phyloP scores from a whole-genome alignment of 2,329 filamentous ascomycete genomes.

The Verticillium tricorpus region DNA sequence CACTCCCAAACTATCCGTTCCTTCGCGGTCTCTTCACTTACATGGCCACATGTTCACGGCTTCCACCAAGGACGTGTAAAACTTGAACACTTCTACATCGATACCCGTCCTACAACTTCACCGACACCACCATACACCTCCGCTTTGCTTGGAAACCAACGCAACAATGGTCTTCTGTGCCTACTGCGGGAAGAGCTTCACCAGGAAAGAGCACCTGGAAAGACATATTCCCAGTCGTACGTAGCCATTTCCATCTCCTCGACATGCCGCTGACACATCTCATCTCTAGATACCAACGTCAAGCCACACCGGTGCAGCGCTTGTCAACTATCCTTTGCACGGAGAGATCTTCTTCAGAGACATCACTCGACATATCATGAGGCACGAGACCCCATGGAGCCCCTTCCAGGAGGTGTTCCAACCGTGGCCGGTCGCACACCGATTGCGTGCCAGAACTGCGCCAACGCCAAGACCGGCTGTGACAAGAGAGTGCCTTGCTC shows the following conservation, averaged over 20 bases:
- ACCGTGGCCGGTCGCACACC: constrained; percentile 31
- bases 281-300: constrained; percentile 44
- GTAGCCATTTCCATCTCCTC: constrained; percentile 15
- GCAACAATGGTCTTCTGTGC: constrained; percentile 41
- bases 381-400: constrained; percentile 40
- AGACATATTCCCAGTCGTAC: constrained; percentile 49
- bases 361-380: constrained; percentile 49
- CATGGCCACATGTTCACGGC: neutral
- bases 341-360: constrained; percentile 47
- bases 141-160: neutral
- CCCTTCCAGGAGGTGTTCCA: constrained; percentile 35
- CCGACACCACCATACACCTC: neutral
- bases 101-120: neutral
- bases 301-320: constrained; percentile 46
- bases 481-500: constrained; percentile 33
- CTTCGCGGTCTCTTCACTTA: neutral
- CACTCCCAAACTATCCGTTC: neutral
- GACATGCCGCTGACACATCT: constrained; percentile 9
- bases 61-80: neutral
- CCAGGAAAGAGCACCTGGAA: constrained; percentile 52
- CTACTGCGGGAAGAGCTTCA: constrained; percentile 51
- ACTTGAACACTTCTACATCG: neutral
- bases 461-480: constrained; percentile 33
- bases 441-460: constrained; percentile 35
- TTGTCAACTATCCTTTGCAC: constrained; percentile 45